Evolutionary conservation across 768 basidiomycete species (phyloP).

Genomic region (Lactarius quietus): DNA sequence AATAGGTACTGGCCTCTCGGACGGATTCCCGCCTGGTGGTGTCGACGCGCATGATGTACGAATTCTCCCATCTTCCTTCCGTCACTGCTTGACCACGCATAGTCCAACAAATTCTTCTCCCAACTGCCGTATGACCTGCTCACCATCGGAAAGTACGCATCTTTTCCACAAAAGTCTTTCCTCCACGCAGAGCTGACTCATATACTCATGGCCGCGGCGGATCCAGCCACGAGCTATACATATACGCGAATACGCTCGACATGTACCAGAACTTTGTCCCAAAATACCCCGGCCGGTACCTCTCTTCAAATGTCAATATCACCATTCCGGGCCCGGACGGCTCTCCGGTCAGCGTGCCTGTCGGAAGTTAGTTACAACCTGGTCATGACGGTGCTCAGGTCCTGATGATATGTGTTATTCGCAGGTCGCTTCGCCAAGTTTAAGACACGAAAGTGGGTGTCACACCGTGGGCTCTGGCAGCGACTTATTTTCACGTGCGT

Average conservation of each 20-base stretch:
- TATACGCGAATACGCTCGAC: constrained; percentile 61
- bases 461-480: neutral
- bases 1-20: constrained; percentile 69
- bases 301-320: constrained; percentile 86
- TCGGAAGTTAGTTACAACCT: constrained; percentile 38
- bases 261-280: constrained; percentile 71
- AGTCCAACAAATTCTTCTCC: constrained; percentile 75
- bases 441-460: constrained; percentile 60
- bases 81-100: neutral
- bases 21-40: constrained; percentile 67
- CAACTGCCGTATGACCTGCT: constrained; percentile 78
- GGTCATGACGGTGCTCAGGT: neutral
- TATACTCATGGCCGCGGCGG: neutral
- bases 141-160: constrained; percentile 75
- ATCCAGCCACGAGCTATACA: constrained; percentile 76
- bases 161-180: neutral
- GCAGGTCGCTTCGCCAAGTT: constrained; percentile 66
- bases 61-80: neutral
- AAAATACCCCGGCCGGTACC: constrained; percentile 63
- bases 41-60: constrained; percentile 69
- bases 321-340: constrained; percentile 50
- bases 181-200: neutral
- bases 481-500: constrained; percentile 25
- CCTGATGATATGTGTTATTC: neutral
- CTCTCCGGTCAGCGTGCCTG: constrained; percentile 38